A percentile compares a stretch with the other conserved stretches of the same genome.
These are phyloP conservation scores for Clohesyomyces aquaticus DNA, from an alignment of 495 filamentous ascomycete genomes.

Conservation along the genomic window DNA sequence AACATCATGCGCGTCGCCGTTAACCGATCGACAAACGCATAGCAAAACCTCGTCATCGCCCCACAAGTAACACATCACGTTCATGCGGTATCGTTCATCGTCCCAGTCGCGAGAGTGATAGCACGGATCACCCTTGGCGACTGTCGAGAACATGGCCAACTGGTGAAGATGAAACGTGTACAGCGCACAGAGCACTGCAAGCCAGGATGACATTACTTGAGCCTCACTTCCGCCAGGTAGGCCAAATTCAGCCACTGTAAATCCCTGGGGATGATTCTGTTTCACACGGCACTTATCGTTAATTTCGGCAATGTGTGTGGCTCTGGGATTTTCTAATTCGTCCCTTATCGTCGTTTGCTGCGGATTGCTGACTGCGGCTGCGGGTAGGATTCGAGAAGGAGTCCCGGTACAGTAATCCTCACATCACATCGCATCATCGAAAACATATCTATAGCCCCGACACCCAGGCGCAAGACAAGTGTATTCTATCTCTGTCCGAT, in stretches of 20 bases:
- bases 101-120: not conserved
- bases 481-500: too few relatives aligned
- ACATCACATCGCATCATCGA: not conserved
- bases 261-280: too few relatives aligned
- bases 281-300: not conserved
- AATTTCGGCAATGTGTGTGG: too few relatives aligned
- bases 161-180: not conserved
- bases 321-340: too few relatives aligned
- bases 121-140: not conserved
- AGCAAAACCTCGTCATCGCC: not conserved
- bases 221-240: not conserved
- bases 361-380: not conserved
- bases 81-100: slow-evolving; percentile 1
- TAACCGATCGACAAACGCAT: slow-evolving; percentile 3
- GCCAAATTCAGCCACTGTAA: too few relatives aligned
- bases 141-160: not conserved
- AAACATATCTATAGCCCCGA: too few relatives aligned
- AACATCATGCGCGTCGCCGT: slow-evolving; percentile 9
- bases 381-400: not conserved
- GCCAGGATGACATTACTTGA: not conserved
- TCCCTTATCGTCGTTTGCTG: too few relatives aligned
- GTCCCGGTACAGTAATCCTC: not conserved
- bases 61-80: not conserved
- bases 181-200: not conserved
- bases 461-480: too few relatives aligned